Evolutionary conservation across 495 filamentous ascomycete species (phyloP).

Genomic region (Penicillium longicatenatum): DNA sequence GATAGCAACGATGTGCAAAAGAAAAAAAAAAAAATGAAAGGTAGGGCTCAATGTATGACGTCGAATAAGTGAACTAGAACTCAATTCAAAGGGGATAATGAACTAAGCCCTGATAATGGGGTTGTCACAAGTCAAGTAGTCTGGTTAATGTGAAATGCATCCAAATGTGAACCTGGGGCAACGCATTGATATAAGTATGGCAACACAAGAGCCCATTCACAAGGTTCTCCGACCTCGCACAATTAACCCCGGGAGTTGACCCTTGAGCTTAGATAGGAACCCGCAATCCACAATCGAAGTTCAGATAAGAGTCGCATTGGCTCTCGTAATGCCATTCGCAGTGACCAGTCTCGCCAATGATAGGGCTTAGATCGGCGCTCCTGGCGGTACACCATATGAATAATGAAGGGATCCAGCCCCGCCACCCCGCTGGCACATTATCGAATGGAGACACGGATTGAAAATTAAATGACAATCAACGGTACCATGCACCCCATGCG

Average conservation of each 20-base stretch:
- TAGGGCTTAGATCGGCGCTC: conserved; percentile 2
- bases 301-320: conserved; percentile 18
- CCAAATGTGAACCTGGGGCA: not conserved
- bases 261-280: conserved; percentile 26
- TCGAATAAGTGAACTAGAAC: not conserved
- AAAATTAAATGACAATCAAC: not conserved
- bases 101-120: not conserved
- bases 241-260: conserved; percentile 7
- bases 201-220: not conserved
- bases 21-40: conserved; percentile 1
- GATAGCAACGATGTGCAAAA: not conserved
- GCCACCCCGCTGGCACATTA: not conserved
- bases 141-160: not conserved
- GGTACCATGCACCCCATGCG: not conserved
- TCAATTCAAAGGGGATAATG: not conserved
- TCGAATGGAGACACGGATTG: not conserved
- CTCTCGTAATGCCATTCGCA: conserved; percentile 18
- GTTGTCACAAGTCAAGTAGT: not conserved
- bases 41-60: conserved; percentile 6
- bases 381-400: not conserved
- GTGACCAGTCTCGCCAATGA: not conserved
- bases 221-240: conserved; percentile 19
- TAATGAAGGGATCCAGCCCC: conserved; percentile 7
- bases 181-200: conserved; percentile 4
- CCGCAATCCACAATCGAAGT: conserved; percentile 11